Evolutionary conservation across 1,139 yeast species (phyloP), one percentile per base, ranked within the genome.

Genomic region (Ashbya aceris): DNA sequence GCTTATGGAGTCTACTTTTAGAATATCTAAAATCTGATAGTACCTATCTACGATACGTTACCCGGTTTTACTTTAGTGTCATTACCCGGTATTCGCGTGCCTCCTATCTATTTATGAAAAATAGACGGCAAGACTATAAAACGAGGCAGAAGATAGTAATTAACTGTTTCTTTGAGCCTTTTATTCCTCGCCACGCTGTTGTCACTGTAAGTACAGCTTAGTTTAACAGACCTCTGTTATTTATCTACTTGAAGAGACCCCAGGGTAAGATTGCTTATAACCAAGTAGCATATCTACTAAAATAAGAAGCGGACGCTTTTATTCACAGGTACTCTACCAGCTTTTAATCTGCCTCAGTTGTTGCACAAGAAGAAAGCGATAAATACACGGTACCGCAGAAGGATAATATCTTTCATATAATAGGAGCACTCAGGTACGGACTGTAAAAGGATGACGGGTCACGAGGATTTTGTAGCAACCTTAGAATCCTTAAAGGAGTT

Each of bases 401-500:
- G 14, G 37, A 34, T 17, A 9, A 34, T 28, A n/a, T 34, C 11
- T 23, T 14, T 34, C 29, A 34, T 14, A 20, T 34, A 34, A 23
- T 4, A 34, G 12, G 14, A 34, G 34, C 17, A 33, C 11, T 13
- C 31, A 14, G 12, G 17, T 11, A 14, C 11, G 4, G 30, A 23
- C 27, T 13, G 23, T 36, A 40, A 41, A 27, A 38, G n/a, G 30
- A 35, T 39, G 46, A 40, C 32, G 30, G 43, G 47, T 42, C 53
- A 49, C 54, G 80, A 79, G 61, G 79, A 79, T 54, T 84, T 85
- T 64, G 83, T 81, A 63, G 65, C 70, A 48, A 73, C 81, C 46
- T 70, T 89, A 55, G 79, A 77, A 54, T 93, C 89, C 60, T 72
- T 89, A 50, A 75, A 81, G 47, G 70, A 77, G 17, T 70, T 85